Evolutionary conservation across 768 basidiomycete species (phyloP).

Genomic region (Dioszegia aurantiaca): DNA sequence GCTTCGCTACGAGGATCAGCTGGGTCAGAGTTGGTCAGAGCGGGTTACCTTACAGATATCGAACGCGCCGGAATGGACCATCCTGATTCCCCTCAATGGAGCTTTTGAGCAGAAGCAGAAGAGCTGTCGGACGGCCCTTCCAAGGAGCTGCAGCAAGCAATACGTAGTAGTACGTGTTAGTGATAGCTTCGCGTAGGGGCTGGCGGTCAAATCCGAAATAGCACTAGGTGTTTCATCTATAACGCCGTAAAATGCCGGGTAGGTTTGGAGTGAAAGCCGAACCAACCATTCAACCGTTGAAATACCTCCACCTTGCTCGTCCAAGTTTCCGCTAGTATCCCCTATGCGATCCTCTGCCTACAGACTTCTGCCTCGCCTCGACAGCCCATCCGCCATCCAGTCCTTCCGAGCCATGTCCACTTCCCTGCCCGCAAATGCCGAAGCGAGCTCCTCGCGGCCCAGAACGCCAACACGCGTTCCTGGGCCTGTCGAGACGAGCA

Average conservation of each 20-base stretch:
- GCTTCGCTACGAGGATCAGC: constrained; percentile 30
- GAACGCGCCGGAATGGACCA: constrained; percentile 7
- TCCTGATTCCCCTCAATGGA: no score
- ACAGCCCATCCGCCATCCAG: neutral
- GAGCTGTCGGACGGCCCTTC: no score
- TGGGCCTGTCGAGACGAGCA: constrained; percentile 51
- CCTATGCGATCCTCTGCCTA: neutral
- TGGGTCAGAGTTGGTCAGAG: neutral
- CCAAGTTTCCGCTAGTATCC: no score
- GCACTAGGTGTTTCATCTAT: neutral
- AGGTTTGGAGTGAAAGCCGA: neutral
- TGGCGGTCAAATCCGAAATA: constrained; percentile 3
- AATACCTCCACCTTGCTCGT: no score
- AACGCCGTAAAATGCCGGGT: constrained; percentile 2
- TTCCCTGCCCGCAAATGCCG: constrained; percentile 3
- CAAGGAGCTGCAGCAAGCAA: no score
- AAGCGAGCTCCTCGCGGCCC: constrained; percentile 15
- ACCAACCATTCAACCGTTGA: no score
- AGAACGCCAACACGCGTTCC: constrained; percentile 33
- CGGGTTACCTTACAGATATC: constrained; percentile 35
- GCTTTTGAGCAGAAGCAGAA: no score
- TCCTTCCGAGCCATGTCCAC: constrained; percentile 12
- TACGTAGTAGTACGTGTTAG: no score
- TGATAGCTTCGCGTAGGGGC: no score
- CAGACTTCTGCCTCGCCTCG: neutral